phyloP scores from a whole-genome alignment of 805 yeast species.

The Wickerhamiella shivajii region DNA sequence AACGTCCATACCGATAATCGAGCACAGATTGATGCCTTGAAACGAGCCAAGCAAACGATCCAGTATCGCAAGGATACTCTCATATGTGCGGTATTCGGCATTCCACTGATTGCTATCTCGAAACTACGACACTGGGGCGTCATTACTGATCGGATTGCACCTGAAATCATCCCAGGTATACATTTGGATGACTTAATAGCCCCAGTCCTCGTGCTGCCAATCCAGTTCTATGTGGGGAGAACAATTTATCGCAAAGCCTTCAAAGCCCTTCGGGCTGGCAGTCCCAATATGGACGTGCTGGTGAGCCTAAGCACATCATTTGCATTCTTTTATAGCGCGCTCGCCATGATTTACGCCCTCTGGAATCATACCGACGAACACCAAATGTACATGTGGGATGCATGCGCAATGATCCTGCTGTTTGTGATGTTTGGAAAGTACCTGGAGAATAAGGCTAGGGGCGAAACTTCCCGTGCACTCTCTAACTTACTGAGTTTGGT shows the following conservation, averaged over 20 bases:
- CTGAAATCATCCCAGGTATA: conserved; percentile 43
- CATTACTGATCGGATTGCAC: no score
- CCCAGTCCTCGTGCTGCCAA: conserved; percentile 39
- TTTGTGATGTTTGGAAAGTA: conserved; percentile 85
- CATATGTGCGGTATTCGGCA: conserved; percentile 39
- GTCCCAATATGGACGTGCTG: conserved; percentile 87
- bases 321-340: conserved; percentile 60
- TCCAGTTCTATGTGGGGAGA: conserved; percentile 55
- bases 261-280: conserved; percentile 48
- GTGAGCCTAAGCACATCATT: conserved; percentile 70
- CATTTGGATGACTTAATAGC: conserved; percentile 50
- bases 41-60: conserved; percentile 54
- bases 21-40: conserved; percentile 53
- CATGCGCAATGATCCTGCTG: conserved; percentile 67
- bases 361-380: conserved; percentile 22
- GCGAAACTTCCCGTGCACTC: conserved; percentile 80
- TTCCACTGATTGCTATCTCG: conserved; percentile 39
- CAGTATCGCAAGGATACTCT: conserved; percentile 52
- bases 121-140: conserved; percentile 29
- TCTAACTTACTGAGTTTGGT: conserved; percentile 66
- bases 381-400: conserved; percentile 48
- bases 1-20: conserved; percentile 37
- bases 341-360: conserved; percentile 37
- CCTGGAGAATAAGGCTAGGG: conserved; percentile 83
- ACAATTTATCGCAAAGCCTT: conserved; percentile 52